Percentiles rank a stretch among this genome's conserved stretches.
Evolutionary conservation across 352 stramenopile genomes (phyloP).

Genomic region (Pythium periplocum): DNA sequence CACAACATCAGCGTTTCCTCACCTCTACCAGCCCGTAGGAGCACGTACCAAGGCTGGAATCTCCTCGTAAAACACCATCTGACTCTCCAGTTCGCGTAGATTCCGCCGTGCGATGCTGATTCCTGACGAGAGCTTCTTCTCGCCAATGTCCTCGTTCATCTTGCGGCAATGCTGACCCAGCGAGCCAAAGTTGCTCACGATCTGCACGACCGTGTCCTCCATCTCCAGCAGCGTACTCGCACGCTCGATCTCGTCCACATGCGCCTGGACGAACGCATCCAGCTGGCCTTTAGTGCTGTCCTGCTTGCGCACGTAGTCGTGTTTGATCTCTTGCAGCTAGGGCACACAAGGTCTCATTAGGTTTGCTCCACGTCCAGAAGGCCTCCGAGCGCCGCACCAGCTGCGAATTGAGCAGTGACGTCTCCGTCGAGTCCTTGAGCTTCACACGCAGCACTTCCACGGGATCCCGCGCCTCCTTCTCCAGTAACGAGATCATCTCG

Average conservation of each 20-base stretch:
- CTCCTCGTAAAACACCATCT: slow-evolving; percentile 84
- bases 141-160: slow-evolving; percentile 81
- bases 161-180: slow-evolving; percentile 57
- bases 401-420: slow-evolving; percentile 78
- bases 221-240: slow-evolving; percentile 66
- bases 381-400: slow-evolving; percentile 24
- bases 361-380: no score
- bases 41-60: slow-evolving; percentile 45
- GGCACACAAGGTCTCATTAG: no score
- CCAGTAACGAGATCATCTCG: slow-evolving; percentile 72
- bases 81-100: slow-evolving; percentile 69
- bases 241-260: slow-evolving; percentile 83
- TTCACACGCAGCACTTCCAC: slow-evolving; percentile 77
- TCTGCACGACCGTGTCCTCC: slow-evolving; percentile 52
- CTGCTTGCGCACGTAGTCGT: slow-evolving; percentile 68
- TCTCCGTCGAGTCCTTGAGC: slow-evolving; percentile 79
- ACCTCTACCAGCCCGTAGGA: neutral
- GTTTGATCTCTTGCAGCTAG: slow-evolving; percentile 82
- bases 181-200: slow-evolving; percentile 51
- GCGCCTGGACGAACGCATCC: slow-evolving; percentile 61
- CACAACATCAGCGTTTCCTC: neutral
- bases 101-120: slow-evolving; percentile 81
- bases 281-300: slow-evolving; percentile 71
- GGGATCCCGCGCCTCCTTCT: slow-evolving; percentile 78
- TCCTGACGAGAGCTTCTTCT: slow-evolving; percentile 73